Evolutionary conservation across 208 protist species (phyloP).

Genomic region (Acanthamoeba rhysodes): DNA sequence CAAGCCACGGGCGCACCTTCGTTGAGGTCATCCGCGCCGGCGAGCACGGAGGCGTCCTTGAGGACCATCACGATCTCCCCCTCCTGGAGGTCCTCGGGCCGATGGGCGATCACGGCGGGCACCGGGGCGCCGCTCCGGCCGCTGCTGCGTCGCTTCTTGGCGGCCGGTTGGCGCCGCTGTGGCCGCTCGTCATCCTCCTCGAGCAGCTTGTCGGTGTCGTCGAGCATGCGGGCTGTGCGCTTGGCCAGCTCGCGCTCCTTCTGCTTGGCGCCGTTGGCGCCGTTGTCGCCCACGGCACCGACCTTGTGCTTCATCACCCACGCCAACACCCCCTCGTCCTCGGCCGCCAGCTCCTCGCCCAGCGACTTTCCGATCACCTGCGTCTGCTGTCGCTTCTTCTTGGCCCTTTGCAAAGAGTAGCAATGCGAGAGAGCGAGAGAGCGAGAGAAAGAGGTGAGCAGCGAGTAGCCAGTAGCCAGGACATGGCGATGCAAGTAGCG

Average conservation of each 20-base stretch:
- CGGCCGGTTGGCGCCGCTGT: neutral
- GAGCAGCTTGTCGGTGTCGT: conserved; percentile 12
- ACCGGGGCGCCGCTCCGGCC: neutral
- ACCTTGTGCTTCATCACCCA: conserved; percentile 56
- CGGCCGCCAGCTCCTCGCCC: conserved; percentile 39
- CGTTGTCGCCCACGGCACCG: neutral
- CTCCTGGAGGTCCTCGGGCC: conserved; percentile 33
- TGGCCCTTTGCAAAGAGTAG: neutral
- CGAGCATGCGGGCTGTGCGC: conserved; percentile 45
- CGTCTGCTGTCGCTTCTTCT: conserved; percentile 46
- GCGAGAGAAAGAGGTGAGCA: neutral
- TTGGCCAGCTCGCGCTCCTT: conserved; percentile 30
- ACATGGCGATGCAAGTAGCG: neutral
- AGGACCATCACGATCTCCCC: conserved; percentile 49
- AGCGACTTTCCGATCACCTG: conserved; percentile 52
- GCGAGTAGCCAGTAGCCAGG: neutral
- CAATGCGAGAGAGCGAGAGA: neutral
- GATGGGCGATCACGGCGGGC: conserved; percentile 21
- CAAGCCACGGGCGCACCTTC: no score
- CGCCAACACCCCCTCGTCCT: conserved; percentile 58
- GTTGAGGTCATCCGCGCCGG: conserved; percentile 1
- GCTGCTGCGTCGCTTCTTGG: neutral
- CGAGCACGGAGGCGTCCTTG: neutral
- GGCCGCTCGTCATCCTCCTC: neutral
- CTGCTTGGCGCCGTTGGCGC: neutral